A percentile compares a stretch with the other conserved stretches of the same genome.
Conservation (phyloP, 352 stramenopile species). For the Globisporangium nodosum region DNA sequence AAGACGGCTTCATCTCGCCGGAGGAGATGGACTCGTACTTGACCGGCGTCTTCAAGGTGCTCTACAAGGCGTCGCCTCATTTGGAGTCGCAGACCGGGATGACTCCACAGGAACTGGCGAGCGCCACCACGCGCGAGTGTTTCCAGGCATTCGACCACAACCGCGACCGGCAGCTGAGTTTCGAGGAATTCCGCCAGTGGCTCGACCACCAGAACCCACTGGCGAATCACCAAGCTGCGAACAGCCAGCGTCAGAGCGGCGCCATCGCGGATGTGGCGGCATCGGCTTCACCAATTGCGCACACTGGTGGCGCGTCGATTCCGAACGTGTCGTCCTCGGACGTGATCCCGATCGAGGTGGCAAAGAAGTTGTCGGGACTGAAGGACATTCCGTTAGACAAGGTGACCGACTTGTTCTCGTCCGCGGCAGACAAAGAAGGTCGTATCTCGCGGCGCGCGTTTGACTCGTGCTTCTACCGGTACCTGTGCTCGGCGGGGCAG, state of each 20-base stretch:
- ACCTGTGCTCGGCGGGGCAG: constrained; percentile 37
- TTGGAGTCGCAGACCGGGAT: constrained; percentile 46
- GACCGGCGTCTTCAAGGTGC: constrained; percentile 79
- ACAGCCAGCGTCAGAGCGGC: background rate
- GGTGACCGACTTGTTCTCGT: constrained; percentile 52
- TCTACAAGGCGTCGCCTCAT: constrained; percentile 79
- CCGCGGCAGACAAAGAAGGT: constrained; percentile 37
- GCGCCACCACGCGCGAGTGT: constrained; percentile 68
- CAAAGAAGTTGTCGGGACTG: constrained; percentile 65
- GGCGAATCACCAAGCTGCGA: background rate
- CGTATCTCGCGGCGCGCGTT: constrained; percentile 62
- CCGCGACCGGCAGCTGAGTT: constrained; percentile 65
- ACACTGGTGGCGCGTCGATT: background rate
- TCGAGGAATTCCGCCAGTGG: constrained; percentile 76
- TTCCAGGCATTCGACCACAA: constrained; percentile 78
- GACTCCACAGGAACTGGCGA: constrained; percentile 56
- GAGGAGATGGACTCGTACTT: constrained; percentile 83
- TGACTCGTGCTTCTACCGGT: constrained; percentile 73
- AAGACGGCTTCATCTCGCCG: constrained; percentile 74
- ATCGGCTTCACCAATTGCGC: background rate
- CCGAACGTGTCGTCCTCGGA: constrained; percentile 11
- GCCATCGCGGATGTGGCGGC: background rate
- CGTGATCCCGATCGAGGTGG: constrained; percentile 59
- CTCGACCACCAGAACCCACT: constrained; percentile 54
- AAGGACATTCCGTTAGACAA: constrained; percentile 56